Percentiles rank a stretch among this genome's conserved stretches.
Evolutionary conservation across 805 yeast species (phyloP).

Genomic region (Starmerella davenportii): DNA sequence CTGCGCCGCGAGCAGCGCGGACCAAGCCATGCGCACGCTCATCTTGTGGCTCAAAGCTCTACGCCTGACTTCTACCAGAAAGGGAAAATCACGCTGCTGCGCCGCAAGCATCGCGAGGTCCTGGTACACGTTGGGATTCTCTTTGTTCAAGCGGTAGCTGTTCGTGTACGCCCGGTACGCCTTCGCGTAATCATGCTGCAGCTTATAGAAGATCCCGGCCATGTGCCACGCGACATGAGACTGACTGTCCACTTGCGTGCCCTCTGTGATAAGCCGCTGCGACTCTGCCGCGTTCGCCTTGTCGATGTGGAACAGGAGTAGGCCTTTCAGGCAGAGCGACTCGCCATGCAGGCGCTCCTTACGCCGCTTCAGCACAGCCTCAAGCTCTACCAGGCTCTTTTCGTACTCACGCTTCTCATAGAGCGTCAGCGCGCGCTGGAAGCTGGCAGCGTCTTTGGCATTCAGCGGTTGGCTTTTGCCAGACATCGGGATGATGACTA

Average conservation of each 20-base stretch:
- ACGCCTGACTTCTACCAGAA: constrained; percentile 44
- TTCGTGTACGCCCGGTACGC: constrained; percentile 64
- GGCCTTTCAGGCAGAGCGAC: constrained; percentile 69
- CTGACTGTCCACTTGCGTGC: constrained; percentile 37
- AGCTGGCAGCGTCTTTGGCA: constrained; percentile 52
- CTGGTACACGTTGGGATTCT: constrained; percentile 59
- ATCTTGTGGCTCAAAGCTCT: constrained; percentile 42
- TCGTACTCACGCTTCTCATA: constrained; percentile 79
- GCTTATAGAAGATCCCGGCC: constrained; percentile 65
- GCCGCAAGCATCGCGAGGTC: constrained; percentile 67
- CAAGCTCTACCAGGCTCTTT: constrained; percentile 62
- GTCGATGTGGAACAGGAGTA: constrained; percentile 40
- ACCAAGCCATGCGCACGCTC: constrained; percentile 16
- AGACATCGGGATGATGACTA: no score
- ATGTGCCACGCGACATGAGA: constrained; percentile 70
- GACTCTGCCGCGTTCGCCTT: constrained; percentile 35
- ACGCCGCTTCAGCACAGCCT: constrained; percentile 56
- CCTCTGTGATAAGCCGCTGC: constrained; percentile 39
- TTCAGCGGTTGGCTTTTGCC: constrained; percentile 8
- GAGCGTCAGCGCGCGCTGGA: constrained; percentile 62
- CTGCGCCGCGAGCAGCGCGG: constrained; percentile 38
- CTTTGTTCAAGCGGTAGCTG: constrained; percentile 60
- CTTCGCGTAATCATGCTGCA: constrained; percentile 47
- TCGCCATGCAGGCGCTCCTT: constrained; percentile 46
- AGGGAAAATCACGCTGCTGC: constrained; percentile 58